Conservation (phyloP, 78 protist species). For the Mastigamoeba balamuthi region DNA sequence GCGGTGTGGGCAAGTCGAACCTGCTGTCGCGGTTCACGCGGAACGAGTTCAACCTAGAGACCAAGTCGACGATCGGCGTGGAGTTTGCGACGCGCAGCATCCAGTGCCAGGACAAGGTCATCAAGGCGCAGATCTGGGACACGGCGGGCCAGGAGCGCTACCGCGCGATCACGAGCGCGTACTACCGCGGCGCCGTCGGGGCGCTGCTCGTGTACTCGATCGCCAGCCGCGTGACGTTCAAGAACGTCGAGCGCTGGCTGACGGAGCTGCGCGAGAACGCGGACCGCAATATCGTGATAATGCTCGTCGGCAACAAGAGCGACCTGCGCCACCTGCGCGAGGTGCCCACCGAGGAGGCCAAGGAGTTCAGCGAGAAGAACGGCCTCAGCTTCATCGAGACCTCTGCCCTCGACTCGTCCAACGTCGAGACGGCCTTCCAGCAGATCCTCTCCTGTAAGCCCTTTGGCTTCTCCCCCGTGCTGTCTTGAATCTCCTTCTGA, state of each 20-base stretch:
- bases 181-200: slow-evolving; percentile 89
- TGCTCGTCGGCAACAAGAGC: slow-evolving; percentile 95
- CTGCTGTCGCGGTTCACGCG: slow-evolving; percentile 64
- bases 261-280: slow-evolving; percentile 66
- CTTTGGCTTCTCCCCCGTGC: too few relatives aligned
- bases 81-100: slow-evolving; percentile 94
- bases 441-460: slow-evolving; percentile 16
- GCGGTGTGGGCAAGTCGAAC: slow-evolving; percentile 95
- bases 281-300: slow-evolving; percentile 84
- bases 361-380: slow-evolving; percentile 49
- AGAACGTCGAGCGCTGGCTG: slow-evolving; percentile 66
- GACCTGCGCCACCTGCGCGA: slow-evolving; percentile 55
- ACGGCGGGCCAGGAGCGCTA: slow-evolving; percentile 67
- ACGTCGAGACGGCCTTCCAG: slow-evolving; percentile 52
- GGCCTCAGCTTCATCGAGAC: slow-evolving; percentile 52
- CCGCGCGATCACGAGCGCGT: slow-evolving; percentile 62
- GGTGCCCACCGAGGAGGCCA: slow-evolving; percentile 61
- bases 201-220: slow-evolving; percentile 63
- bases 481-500: too few relatives aligned
- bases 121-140: slow-evolving; percentile 94
- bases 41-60: slow-evolving; percentile 93
- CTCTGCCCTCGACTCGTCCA: slow-evolving; percentile 51
- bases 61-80: slow-evolving; percentile 97
- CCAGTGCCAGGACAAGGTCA: slow-evolving; percentile 70
- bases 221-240: slow-evolving; percentile 51